Evolutionary conservation across 2,329 filamentous ascomycete species (phyloP), one percentile per base, ranked within the genome.

Genomic region (Cladosporium sp.): DNA sequence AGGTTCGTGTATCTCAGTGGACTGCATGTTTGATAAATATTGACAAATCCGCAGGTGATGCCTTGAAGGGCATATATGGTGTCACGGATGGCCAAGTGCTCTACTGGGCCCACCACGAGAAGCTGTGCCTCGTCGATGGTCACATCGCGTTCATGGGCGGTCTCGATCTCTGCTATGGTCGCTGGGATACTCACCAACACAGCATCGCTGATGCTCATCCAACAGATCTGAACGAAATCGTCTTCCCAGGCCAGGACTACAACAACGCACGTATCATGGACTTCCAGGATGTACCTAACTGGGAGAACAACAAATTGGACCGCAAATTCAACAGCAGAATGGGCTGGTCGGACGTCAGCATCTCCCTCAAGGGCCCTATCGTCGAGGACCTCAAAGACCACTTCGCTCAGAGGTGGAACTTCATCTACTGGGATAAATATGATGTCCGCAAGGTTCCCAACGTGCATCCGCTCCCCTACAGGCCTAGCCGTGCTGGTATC

Each of bases 51-150:
- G 10, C 51, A 54, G 83, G 84, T 26, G 91, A 95, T 72, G 86
- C 90, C 1, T 75, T 96, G 58, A 91, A 92, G 75, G 87, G 89
- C 0, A 79, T 97, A 0, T 97, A 96, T 73, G 93, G 93, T 63
- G 89, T 91, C 58, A 87, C 87, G 36, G 91, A 93, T 34, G 92
- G 91, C 70, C 87, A 93, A 1, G 90, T 96, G 13, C 80, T 97
- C 1, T 97, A 92, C 78, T 97, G 93, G 93, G 92, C 92, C 2
- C 93, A 97, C 72, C 93, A 97, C 71, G 93, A 97, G 79, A 97
- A 97, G 78, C 85, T 97, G 0, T 92, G 91, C 70, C 76, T 97
- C 1, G 80, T 97, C 18, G 93, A 97, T 75, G 87, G 89, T n/a
- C 83, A 83, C 11, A 82, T 89, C 64, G 92, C 89, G 2, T 97